Evolutionary conservation across 2,329 filamentous ascomycete genomes (phyloP), one percentile per base, ranked within the genome.

Genomic region (Acephala macrosclerotiorum): DNA sequence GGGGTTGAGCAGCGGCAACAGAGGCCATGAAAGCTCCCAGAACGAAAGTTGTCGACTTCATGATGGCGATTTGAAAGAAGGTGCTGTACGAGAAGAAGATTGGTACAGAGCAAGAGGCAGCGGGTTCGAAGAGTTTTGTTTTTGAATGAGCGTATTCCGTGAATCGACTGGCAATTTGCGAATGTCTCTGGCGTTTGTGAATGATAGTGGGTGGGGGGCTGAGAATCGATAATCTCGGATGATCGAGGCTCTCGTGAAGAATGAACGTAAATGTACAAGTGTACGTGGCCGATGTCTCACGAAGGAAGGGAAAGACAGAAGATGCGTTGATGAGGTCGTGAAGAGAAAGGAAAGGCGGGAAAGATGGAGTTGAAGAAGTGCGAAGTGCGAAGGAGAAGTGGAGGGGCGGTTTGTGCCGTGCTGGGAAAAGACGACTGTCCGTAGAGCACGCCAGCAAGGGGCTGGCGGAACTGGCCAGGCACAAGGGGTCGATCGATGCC

Each of bases 31-130:
- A 61, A 38, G 74, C 73, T 38, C 68, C 70, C 38, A 75, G 68
- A 47, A 73, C 56, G 61, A 78, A 63, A 64, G 68, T 75, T 63
- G 72, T 67, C 47, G 73, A 74, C 73, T 78, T 78, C 77, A 79
- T 79, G 68, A 69, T 78, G 73, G 36, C 33, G 26, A 25, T 51
- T 25, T 5, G 20, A 49, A 49, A 29, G 16, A 53, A 53, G 49
- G 25, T 53, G 49, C 25, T 53, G 49, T 53, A 53, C 49, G 49
- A 53, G 49, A 53, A 53, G 49, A 49, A 49, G 45, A 49, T 6
- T 18, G 26, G 49, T 53, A 53, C 49, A 53, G 49, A n/a, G 14
- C 49, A 25, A 53, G 49, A 20, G 9, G 25, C 18, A 18, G 18
- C 4, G 12, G 45, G 18, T 20, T 20, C 20, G 45, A 18, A 11